Evolutionary conservation across 345 rosid genomes (phyloP), one percentile per base, ranked within the genome.

Genomic region (Salix udensis): DNA sequence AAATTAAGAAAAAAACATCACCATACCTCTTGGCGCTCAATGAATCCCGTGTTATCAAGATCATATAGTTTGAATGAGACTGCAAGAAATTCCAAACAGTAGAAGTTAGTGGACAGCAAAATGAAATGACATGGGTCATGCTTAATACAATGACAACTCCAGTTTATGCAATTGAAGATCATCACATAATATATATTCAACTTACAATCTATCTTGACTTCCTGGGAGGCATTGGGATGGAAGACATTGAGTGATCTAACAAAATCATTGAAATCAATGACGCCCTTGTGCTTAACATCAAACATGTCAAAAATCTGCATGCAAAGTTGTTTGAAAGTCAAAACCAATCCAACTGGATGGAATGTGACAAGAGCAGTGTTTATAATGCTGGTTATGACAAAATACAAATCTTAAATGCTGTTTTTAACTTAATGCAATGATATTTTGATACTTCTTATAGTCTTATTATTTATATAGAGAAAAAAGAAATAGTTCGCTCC

Each of bases 61-160:
- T 96, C 98, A 80, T 96, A 96, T 79, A 94, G 94, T 87, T 89
- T 92, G 85, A 96, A 96, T 62, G 95, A 88, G 88, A 92, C 98
- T 96, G 97, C 88, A 82, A 67, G 70, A 12, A 52, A 77, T 74
- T 44, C n/a, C 60, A 78, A 67, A 77, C 36, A 26, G 4, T 10
- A 71, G 5, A 37, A 6, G 21, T 52, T 73, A 77, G 72, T 7
- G 12, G 34, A 68, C 28, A 48, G 36, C 18, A 67, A 26, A 31
- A 6, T 40, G 8, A 34, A 65, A 26, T 40, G 26, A 26, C 24
- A 4, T 0, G 53, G 52, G 16, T 23, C 28, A n/a, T 31, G 8
- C 11, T 30, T 62, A 78, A n/a, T 50, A 30, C 40, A 44, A 30
- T 19, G 34, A 74, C n/a, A 26, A 65, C 21, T 53, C 26, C n/a